Percentiles rank a stretch among this genome's conserved stretches.
Evolutionary conservation across 2,329 filamentous ascomycete genomes (phyloP).

Genomic region (Penicillium frequentans): DNA sequence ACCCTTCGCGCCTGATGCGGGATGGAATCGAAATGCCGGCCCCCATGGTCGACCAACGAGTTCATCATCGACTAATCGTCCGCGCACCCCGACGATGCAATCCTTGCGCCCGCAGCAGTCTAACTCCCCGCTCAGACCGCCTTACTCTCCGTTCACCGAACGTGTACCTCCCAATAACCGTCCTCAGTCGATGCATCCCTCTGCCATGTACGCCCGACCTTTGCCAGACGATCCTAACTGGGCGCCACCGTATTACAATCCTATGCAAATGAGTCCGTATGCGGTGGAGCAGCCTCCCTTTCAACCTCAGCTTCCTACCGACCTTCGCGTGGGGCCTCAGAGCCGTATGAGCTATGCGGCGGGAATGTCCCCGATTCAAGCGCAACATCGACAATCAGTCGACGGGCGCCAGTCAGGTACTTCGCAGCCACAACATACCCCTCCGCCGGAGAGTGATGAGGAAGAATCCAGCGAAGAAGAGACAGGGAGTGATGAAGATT

Average conservation of each 20-base stretch:
- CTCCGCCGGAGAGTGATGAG: conserved; percentile 13
- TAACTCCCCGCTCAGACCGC: conserved; percentile 34
- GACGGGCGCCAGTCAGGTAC: conserved; percentile 18
- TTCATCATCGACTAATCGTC: conserved; percentile 40
- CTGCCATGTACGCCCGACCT: conserved; percentile 36
- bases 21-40: conserved; percentile 48
- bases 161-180: conserved; percentile 37
- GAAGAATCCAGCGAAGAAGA: conserved; percentile 23
- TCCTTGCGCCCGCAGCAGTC: conserved; percentile 37
- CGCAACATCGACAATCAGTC: conserved; percentile 20
- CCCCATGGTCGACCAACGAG: conserved; percentile 31
- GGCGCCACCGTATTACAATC: conserved; percentile 38
- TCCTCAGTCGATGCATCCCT: conserved; percentile 39
- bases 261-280: conserved; percentile 28
- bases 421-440: conserved; percentile 11
- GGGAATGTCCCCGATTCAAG: conserved; percentile 22
- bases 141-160: conserved; percentile 33
- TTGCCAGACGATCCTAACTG: conserved; percentile 52
- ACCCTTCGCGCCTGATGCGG: conserved; percentile 40
- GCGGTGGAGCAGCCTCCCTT: conserved; percentile 32
- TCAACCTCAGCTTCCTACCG: conserved; percentile 30
- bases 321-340: conserved; percentile 31
- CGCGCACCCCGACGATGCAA: conserved; percentile 45
- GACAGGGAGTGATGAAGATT: conserved; percentile 28
- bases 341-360: conserved; percentile 19